phyloP scores from a whole-genome alignment of 2,329 filamentous ascomycete species.

The Zymoseptoria crescenta region DNA sequence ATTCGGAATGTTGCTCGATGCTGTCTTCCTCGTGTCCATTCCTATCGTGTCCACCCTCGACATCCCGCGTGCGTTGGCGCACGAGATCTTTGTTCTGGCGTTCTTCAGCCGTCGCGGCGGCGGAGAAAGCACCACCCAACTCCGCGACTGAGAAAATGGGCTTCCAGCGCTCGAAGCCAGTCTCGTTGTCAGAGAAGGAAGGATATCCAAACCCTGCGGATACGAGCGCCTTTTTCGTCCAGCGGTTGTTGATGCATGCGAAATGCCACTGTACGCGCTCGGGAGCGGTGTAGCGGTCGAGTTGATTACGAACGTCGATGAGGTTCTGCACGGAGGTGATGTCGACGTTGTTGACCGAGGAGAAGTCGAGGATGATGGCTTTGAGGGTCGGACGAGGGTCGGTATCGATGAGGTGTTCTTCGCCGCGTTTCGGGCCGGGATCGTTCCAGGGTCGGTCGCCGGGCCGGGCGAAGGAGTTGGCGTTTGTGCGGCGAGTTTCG shows the following conservation, averaged over 20 bases:
- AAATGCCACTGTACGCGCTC: constrained; percentile 91
- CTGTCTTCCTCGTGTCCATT: constrained; percentile 13
- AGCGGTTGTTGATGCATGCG: constrained; percentile 85
- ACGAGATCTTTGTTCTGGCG: constrained; percentile 48
- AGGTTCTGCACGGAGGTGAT: constrained; percentile 86
- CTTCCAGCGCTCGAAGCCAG: constrained; percentile 65
- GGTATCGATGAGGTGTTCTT: constrained; percentile 35
- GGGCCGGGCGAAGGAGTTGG: constrained; percentile 50
- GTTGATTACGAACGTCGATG: constrained; percentile 89
- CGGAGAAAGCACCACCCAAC: constrained; percentile 63
- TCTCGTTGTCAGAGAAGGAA: constrained; percentile 39
- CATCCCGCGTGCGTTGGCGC: constrained; percentile 26
- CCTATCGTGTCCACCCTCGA: constrained; percentile 17
- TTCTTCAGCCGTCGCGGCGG: constrained; percentile 60
- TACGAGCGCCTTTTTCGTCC: constrained; percentile 85
- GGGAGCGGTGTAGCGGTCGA: constrained; percentile 75
- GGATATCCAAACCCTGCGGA: constrained; percentile 86
- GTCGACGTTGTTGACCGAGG: constrained; percentile 87
- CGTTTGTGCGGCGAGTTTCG: constrained; percentile 68
- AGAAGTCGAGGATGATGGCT: constrained; percentile 91
- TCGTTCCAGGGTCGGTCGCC: constrained; percentile 91
- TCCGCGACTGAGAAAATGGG: constrained; percentile 94
- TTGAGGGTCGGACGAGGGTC: constrained; percentile 62
- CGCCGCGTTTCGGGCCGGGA: constrained; percentile 60
- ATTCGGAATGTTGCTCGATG: constrained; percentile 20